Evolutionary conservation across 352 stramenopile species (phyloP).

Genomic region (Globisporangium uncinulatum): DNA sequence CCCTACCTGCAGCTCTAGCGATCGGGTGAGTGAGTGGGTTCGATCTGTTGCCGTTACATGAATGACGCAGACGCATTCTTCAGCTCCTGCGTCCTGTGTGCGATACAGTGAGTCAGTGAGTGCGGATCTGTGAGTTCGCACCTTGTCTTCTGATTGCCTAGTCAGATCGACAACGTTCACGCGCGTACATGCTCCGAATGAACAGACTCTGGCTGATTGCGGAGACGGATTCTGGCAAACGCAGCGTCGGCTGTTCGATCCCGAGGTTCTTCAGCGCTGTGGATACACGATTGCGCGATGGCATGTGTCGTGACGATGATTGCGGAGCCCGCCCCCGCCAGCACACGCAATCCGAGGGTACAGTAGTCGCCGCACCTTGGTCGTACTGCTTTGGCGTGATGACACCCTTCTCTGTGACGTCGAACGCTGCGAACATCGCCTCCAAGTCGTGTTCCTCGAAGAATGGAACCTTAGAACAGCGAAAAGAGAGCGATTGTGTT

Average conservation of each 20-base stretch:
- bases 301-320: too few relatives aligned
- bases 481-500: background rate
- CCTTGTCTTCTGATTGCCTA: too few relatives aligned
- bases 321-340: too few relatives aligned
- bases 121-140: background rate
- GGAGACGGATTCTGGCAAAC: slow-evolving; percentile 54
- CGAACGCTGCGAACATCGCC: slow-evolving; percentile 72
- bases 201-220: slow-evolving; percentile 56
- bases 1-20: slow-evolving; percentile 44
- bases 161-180: background rate
- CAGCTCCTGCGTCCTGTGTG: slow-evolving; percentile 51
- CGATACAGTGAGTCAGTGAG: background rate
- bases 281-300: too few relatives aligned
- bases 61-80: slow-evolving; percentile 62
- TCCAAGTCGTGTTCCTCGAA: slow-evolving; percentile 69
- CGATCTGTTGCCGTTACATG: slow-evolving; percentile 30
- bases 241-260: slow-evolving; percentile 59
- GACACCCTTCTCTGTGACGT: slow-evolving; percentile 59
- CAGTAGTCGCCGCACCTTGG: slow-evolving; percentile 27
- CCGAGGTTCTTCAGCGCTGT: slow-evolving; percentile 50
- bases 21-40: background rate
- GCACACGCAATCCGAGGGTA: too few relatives aligned
- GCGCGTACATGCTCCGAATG: slow-evolving; percentile 57
- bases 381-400: slow-evolving; percentile 66
- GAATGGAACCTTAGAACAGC: slow-evolving; percentile 41